Evolutionary conservation across 2,329 filamentous ascomycete genomes (phyloP).

Genomic region (Monilinia polystroma): DNA sequence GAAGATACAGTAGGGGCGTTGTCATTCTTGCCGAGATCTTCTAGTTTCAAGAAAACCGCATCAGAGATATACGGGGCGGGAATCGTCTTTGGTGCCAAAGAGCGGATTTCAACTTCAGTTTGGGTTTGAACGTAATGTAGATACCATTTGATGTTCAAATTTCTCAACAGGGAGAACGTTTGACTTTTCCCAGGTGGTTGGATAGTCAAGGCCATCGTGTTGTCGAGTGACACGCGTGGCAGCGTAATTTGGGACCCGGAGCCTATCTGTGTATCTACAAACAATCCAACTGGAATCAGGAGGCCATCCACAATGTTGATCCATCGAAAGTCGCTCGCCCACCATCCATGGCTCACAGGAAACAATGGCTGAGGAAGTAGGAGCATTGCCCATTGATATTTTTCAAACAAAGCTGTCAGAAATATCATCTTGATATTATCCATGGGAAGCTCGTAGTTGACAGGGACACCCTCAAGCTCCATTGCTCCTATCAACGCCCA

Average conservation of each 20-base stretch:
- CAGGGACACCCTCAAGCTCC: neutral
- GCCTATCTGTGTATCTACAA: conserved; percentile 11
- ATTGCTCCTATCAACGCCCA: neutral
- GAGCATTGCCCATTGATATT: conserved; percentile 2
- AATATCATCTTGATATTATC: neutral
- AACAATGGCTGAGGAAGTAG: neutral
- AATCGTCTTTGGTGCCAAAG: neutral
- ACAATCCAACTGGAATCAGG: conserved; percentile 1
- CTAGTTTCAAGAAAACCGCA: neutral
- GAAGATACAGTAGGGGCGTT: neutral
- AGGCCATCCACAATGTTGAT: neutral
- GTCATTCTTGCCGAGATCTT: conserved; percentile 8
- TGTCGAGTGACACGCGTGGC: neutral
- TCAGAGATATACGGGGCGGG: neutral
- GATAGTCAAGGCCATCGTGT: neutral
- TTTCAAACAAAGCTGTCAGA: neutral
- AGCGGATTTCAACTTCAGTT: neutral
- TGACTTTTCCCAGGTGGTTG: neutral
- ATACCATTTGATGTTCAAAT: conserved; percentile 4
- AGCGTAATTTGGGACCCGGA: neutral
- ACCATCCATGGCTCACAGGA: neutral
- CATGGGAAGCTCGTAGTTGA: neutral
- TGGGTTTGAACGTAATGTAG: conserved; percentile 3
- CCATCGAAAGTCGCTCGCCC: neutral
- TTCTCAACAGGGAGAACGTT: neutral